These are phyloP conservation scores for Euphrasia arctica DNA, from an alignment of 305 asterid species.

Conservation along the genomic window DNA sequence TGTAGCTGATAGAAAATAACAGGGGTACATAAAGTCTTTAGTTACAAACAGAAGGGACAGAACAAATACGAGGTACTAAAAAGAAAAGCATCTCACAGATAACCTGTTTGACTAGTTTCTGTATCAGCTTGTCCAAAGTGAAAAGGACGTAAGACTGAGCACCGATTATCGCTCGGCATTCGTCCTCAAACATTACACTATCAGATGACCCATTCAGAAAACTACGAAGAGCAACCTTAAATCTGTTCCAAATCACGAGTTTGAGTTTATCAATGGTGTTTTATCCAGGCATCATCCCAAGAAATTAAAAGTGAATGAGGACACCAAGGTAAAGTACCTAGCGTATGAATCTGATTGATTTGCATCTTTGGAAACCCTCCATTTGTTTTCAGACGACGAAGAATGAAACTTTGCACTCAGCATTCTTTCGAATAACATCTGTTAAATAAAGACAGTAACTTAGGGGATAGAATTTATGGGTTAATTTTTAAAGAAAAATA, in stretches of 20 bases:
- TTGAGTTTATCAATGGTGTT: constrained; percentile 25
- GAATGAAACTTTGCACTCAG: constrained; percentile 73
- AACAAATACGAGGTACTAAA: not conserved
- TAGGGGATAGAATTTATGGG: constrained; percentile 10
- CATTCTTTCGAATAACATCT: constrained; percentile 88
- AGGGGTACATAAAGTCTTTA: constrained; percentile 18
- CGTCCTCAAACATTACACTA: constrained; percentile 89
- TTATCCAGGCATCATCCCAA: constrained; percentile 19
- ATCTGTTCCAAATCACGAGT: constrained; percentile 48
- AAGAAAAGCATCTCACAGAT: constrained; percentile 11
- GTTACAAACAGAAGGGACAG: constrained; percentile 22
- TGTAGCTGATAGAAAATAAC: constrained; percentile 56
- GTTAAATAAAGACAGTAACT: constrained; percentile 26
- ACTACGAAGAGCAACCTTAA: constrained; percentile 71
- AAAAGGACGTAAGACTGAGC: constrained; percentile 85
- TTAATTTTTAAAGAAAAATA: not conserved
- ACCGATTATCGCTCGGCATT: constrained; percentile 89
- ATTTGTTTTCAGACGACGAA: constrained; percentile 65
- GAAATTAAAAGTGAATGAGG: constrained; percentile 19
- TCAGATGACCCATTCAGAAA: constrained; percentile 85
- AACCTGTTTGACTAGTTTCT: constrained; percentile 90
- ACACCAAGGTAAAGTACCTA: constrained; percentile 46
- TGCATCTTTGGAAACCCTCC: constrained; percentile 59
- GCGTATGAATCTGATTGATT: constrained; percentile 61
- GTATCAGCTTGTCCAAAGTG: constrained; percentile 94